These are phyloP conservation scores for Stachybotrys chlorohalonatus DNA, from an alignment of 2,329 filamentous ascomycete genomes.

Conservation along the genomic window DNA sequence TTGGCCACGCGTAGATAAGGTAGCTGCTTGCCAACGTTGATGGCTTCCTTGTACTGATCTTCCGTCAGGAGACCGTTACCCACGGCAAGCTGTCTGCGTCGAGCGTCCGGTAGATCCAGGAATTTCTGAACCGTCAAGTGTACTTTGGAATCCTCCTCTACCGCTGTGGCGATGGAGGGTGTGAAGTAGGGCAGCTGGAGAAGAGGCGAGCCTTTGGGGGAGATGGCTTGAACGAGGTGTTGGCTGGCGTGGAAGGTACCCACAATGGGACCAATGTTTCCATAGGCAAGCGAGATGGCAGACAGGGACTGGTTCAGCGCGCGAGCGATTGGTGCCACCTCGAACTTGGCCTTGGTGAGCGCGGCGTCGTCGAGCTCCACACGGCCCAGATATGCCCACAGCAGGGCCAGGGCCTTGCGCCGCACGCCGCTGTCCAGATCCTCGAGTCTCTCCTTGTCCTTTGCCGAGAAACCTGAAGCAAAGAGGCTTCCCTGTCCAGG, in stretches of 20 bases:
- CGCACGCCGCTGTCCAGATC: constrained; percentile 71
- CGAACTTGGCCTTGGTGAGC: constrained; percentile 79
- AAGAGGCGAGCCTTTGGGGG: constrained; percentile 75
- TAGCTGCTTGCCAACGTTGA: constrained; percentile 73
- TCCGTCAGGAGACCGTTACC: constrained; percentile 64
- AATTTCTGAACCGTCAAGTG: constrained; percentile 79
- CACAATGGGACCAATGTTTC: constrained; percentile 72
- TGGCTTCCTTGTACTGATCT: constrained; percentile 65
- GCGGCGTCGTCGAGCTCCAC: constrained; percentile 71
- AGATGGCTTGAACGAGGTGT: constrained; percentile 79
- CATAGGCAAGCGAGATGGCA: constrained; percentile 80
- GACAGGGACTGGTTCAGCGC: constrained; percentile 79
- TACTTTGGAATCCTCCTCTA: constrained; percentile 66
- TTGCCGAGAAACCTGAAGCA: constrained; percentile 52
- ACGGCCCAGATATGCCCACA: constrained; percentile 93
- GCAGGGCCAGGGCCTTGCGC: constrained; percentile 76
- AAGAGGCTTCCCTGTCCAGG: constrained; percentile 43
- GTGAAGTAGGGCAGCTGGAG: constrained; percentile 88
- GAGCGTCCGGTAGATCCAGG: constrained; percentile 71
- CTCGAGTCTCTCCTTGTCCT: constrained; percentile 69
- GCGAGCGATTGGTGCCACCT: constrained; percentile 79
- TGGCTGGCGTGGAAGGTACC: constrained; percentile 77
- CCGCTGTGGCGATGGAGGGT: constrained; percentile 50
- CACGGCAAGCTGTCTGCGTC: constrained; percentile 63
- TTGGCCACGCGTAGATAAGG: constrained; percentile 79